phyloP scores from a whole-genome alignment of 176 grass and related monocot species.

The Guadua angustifolia region DNA sequence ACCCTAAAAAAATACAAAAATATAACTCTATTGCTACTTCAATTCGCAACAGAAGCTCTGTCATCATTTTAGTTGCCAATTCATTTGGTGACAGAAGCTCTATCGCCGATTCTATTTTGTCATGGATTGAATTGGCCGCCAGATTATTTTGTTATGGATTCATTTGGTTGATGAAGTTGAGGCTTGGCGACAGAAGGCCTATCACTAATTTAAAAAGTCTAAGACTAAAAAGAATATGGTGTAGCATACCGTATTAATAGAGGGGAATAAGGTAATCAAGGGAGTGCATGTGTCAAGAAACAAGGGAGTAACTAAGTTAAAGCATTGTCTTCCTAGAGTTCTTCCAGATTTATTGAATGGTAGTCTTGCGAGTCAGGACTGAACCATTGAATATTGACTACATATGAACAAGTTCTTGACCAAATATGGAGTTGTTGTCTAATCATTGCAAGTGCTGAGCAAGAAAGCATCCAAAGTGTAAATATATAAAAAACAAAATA shows the following conservation, averaged over 20 bases:
- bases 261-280: slow-evolving; percentile 7
- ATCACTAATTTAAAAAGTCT: too few species aligned
- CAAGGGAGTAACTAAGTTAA: not conserved
- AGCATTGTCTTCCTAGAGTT: not conserved
- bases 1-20: too few species aligned
- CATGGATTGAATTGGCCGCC: too few species aligned
- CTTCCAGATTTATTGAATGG: slow-evolving; percentile 21
- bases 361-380: not conserved
- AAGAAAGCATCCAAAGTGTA: slow-evolving; percentile 3
- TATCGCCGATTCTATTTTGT: too few species aligned
- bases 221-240: not conserved
- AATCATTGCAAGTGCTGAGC: slow-evolving; percentile 7
- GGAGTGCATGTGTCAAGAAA: not conserved
- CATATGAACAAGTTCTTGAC: not conserved
- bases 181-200: too few species aligned
- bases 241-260: too few species aligned
- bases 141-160: too few species aligned
- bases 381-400: not conserved
- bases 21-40: too few species aligned
- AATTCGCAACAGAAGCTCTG: too few species aligned
- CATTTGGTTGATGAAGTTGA: too few species aligned
- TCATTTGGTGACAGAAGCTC: too few species aligned
- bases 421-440: not conserved
- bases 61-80: too few species aligned
- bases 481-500: not conserved